These are phyloP conservation scores for Dalechampia spathulata DNA, from an alignment of 441 rosid genomes.

Conservation along the genomic window DNA sequence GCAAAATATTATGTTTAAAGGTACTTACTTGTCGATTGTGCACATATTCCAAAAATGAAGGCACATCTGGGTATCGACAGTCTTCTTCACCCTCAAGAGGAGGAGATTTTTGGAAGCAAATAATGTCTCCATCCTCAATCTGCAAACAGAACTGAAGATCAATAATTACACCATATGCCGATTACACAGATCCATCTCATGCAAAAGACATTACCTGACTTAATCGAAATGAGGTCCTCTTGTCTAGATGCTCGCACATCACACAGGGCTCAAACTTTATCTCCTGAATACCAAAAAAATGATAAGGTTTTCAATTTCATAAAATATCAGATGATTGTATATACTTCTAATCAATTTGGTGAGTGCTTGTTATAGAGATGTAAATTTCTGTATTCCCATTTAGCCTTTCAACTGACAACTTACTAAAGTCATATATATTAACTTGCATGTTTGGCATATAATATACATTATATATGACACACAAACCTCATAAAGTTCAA, in stretches of 20 bases:
- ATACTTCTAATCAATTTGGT: background rate
- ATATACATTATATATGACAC: too few relatives aligned
- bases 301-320: constrained; percentile 7
- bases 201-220: constrained; percentile 57
- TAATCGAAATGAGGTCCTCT: constrained; percentile 57
- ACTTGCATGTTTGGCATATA: too few relatives aligned
- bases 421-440: too few relatives aligned
- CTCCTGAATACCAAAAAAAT: constrained; percentile 50
- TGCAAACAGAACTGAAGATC: constrained; percentile 26
- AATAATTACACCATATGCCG: background rate
- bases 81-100: constrained; percentile 46
- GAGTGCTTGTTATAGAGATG: too few relatives aligned
- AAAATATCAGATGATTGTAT: constrained; percentile 4
- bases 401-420: too few relatives aligned
- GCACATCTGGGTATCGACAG: constrained; percentile 66
- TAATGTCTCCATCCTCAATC: constrained; percentile 98
- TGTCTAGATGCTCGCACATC: constrained; percentile 94
- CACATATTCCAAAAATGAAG: constrained; percentile 88
- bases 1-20: background rate
- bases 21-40: constrained; percentile 87
- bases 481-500: constrained; percentile 94
- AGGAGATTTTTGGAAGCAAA: constrained; percentile 79
- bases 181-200: constrained; percentile 12
- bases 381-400: background rate
- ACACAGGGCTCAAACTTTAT: constrained; percentile 90